Conservation (phyloP, 805 yeast species). For the Schwanniomyces yamadae region DNA sequence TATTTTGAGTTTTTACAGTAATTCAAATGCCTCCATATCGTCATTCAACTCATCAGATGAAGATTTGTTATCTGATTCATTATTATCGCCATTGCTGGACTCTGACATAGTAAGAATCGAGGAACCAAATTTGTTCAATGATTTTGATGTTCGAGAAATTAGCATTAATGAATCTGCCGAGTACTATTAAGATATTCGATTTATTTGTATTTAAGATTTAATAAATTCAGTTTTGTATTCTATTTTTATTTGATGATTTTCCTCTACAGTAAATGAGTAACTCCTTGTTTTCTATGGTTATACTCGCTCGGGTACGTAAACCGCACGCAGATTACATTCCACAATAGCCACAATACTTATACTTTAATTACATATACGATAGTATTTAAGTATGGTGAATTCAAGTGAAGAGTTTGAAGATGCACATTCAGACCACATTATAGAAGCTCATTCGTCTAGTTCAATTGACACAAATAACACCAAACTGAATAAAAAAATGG, state of each 20-base stretch:
- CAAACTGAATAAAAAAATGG: too few species aligned
- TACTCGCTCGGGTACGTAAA: too few species aligned
- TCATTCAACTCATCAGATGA: conserved; percentile 17
- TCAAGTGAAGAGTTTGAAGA: conserved; percentile 25
- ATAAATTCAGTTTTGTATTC: too few species aligned
- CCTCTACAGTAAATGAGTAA: not conserved
- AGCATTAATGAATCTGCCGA: conserved; percentile 16
- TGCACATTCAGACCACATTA: conserved; percentile 9
- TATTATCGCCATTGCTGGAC: conserved; percentile 19
- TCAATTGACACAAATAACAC: conserved; percentile 3
- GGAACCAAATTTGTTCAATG: conserved; percentile 3
- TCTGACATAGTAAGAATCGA: conserved; percentile 18
- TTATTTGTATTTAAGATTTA: conserved; percentile 3
- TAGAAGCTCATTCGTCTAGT: not conserved
- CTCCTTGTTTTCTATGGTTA: too few species aligned
- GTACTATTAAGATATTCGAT: conserved; percentile 17
- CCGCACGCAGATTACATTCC: too few species aligned
- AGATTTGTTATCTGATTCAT: conserved; percentile 13
- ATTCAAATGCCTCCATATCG: conserved; percentile 13
- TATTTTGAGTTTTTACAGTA: conserved; percentile 20
- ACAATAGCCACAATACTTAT: too few species aligned
- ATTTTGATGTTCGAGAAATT: conserved; percentile 4
- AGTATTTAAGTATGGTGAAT: conserved; percentile 2
- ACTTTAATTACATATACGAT: too few species aligned
- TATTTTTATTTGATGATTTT: not conserved